These are phyloP conservation scores for Trichoderma atrobrunneum DNA, from an alignment of 2,329 filamentous ascomycete genomes.

Conservation along the genomic window DNA sequence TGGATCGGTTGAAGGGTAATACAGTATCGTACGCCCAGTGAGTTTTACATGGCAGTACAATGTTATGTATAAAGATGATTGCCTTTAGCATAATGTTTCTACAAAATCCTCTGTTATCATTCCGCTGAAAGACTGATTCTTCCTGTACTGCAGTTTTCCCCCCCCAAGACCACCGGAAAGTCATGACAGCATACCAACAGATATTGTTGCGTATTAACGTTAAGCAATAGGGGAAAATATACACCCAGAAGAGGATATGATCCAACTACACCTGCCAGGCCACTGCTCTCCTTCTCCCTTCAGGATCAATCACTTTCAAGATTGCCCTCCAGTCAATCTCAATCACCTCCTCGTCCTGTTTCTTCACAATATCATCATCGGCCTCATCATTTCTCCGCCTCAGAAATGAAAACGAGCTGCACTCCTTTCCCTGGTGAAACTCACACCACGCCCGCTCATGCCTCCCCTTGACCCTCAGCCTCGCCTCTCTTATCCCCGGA, in stretches of 20 bases:
- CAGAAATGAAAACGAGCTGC: not conserved
- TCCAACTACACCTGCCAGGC: not conserved
- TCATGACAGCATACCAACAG: too few species aligned
- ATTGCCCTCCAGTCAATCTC: slow-evolving; percentile 35
- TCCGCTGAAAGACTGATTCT: not conserved
- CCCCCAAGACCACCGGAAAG: too few species aligned
- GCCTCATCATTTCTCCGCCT: not conserved
- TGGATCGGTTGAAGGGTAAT: not conserved
- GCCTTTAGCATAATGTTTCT: not conserved
- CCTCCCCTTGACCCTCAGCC: slow-evolving; percentile 36
- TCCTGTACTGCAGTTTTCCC: not conserved
- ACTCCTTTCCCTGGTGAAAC: slow-evolving; percentile 35
- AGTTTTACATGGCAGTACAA: too few species aligned
- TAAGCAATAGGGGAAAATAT: too few species aligned
- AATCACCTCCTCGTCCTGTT: slow-evolving; percentile 18
- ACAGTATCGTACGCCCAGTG: not conserved
- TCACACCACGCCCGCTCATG: slow-evolving; percentile 42
- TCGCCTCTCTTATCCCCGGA: slow-evolving; percentile 42
- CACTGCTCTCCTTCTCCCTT: slow-evolving; percentile 28
- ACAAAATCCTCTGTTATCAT: not conserved
- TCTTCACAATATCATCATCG: not conserved
- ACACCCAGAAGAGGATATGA: accelerated
- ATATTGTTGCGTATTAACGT: too few species aligned
- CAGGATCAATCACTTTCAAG: slow-evolving; percentile 31
- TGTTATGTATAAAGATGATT: too few species aligned